Base-by-base conservation (phyloP, 2,329 filamentous ascomycete genomes). In the Nemania serpens region DNA sequence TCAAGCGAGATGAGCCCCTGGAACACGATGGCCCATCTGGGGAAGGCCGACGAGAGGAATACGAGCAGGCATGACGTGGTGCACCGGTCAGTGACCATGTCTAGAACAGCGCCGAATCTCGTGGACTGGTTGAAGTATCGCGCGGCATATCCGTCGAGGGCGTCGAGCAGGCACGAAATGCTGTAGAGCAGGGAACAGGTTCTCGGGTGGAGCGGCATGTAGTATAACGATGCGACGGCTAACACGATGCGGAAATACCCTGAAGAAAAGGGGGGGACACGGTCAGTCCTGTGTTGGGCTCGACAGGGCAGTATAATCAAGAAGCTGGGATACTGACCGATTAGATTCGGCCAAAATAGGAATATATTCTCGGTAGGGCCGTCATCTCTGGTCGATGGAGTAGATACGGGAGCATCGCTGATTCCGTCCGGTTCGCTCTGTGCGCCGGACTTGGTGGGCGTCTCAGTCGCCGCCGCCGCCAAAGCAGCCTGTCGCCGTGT, bases 1-100 rank as follows among this genome's bases (percentile, higher is more conserved):
- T 99, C 95, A 70, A 99, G 80, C 57, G 90, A 90, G 76, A 99
- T 97, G 73, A 99, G 80, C 46, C 89, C 87, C 81, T 99, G 95
- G 84, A 99, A 99, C 61, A 98, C 74, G 69, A 98, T 93, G 66
- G 91, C 88, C 89, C 92, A 98, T 59, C 93, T 87, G 4, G 95
- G 95, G 79, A 96, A 99, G 18, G 95, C 95, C 13, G 92, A 96
- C 42, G 91, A 92, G 64, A 99, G 80, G 81, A 98, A 99, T 52
- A 98, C 93, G 50, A 99, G 86, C 69, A 99, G 80, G 77, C 95
- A 99, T 2, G 94, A 88, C 2, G 95, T 99, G 33, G 94, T 98
- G 82, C 95, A 98, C 62, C 95, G 90, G 78, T 99, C 95, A 17
- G 95, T 99, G 63, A 99, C 94, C 95, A 99, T 99, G 80, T 99